Percentiles rank a stretch among this genome's conserved stretches.
These are phyloP conservation scores for Trypanosoma grayi DNA, from an alignment of 208 protist genomes.

Conservation along the genomic window DNA sequence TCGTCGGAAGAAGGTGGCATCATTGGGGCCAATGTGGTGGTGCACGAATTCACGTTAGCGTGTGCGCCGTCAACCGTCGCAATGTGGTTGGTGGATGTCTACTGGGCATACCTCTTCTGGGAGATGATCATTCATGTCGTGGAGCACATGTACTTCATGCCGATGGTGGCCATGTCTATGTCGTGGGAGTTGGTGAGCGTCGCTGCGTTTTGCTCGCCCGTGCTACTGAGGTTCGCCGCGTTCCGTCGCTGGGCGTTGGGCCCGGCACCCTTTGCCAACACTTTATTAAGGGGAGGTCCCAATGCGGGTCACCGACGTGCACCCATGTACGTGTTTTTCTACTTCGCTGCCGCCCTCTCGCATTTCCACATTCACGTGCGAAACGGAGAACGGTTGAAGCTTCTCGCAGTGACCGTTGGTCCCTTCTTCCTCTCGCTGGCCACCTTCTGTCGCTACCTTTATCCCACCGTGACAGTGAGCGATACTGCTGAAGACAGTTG, in stretches of 20 bases:
- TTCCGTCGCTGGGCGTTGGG: slow-evolving; percentile 51
- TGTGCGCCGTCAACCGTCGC: slow-evolving; percentile 39
- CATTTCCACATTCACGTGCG: slow-evolving; percentile 61
- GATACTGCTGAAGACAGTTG: slow-evolving; percentile 42
- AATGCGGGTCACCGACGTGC: too few species aligned
- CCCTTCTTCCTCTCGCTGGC: slow-evolving; percentile 56
- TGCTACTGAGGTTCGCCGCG: slow-evolving; percentile 40
- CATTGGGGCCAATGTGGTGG: slow-evolving; percentile 29
- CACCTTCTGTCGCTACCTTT: slow-evolving; percentile 48
- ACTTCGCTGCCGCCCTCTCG: slow-evolving; percentile 43
- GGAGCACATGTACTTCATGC: slow-evolving; percentile 83
- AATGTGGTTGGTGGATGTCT: slow-evolving; percentile 74
- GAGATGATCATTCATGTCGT: slow-evolving; percentile 59
- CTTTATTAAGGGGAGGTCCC: slow-evolving; percentile 36
- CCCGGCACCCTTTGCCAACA: slow-evolving; percentile 33
- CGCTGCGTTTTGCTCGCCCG: slow-evolving; percentile 37
- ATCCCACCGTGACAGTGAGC: slow-evolving; percentile 30
- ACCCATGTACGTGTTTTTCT: slow-evolving; percentile 82
- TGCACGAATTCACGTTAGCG: slow-evolving; percentile 68
- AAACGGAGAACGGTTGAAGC: slow-evolving; percentile 34
- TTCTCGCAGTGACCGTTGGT: slow-evolving; percentile 39
- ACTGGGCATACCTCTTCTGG: slow-evolving; percentile 65
- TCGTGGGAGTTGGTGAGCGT: slow-evolving; percentile 58
- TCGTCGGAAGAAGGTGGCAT: neutral
- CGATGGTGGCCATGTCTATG: slow-evolving; percentile 70